These are phyloP conservation scores for Annona squamosa DNA, from an alignment of 164 flowering plant genomes.

Conservation along the genomic window DNA sequence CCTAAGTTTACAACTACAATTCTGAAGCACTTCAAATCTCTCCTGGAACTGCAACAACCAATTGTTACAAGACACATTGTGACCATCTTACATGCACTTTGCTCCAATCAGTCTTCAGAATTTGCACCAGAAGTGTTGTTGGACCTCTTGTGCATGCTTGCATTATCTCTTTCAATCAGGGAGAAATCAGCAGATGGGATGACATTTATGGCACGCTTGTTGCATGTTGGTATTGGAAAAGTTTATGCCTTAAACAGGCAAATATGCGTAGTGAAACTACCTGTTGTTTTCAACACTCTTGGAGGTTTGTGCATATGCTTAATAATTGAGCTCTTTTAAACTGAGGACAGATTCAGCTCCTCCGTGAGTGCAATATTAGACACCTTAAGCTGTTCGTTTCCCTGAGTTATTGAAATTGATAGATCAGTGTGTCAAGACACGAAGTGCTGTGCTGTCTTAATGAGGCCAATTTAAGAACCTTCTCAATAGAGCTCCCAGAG, in stretches of 20 bases:
- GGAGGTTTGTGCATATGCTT: slow-evolving; percentile 42
- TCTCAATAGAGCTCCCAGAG: not conserved
- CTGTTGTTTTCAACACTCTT: slow-evolving; percentile 59
- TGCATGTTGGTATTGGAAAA: slow-evolving; percentile 68
- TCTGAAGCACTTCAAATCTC: slow-evolving; percentile 60
- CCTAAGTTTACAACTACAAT: slow-evolving; percentile 36
- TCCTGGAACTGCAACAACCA: slow-evolving; percentile 57
- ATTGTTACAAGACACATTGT: slow-evolving; percentile 62
- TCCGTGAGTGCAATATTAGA: not conserved
- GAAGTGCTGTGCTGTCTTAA: not conserved
- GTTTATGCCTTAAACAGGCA: slow-evolving; percentile 54
- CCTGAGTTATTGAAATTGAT: not conserved
- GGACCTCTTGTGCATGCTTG: slow-evolving; percentile 61
- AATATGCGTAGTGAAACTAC: slow-evolving; percentile 64
- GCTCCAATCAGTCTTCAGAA: slow-evolving; percentile 42
- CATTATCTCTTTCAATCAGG: slow-evolving; percentile 35
- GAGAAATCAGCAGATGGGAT: slow-evolving; percentile 67
- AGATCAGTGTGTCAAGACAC: not conserved
- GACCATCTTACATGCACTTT: slow-evolving; percentile 49
- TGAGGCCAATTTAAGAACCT: not conserved
- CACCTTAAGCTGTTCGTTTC: not conserved
- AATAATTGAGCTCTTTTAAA: not conserved
- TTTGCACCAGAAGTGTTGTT: slow-evolving; percentile 55
- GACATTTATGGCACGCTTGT: slow-evolving; percentile 68
- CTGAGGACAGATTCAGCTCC: not conserved